Evolutionary conservation across 2,329 filamentous ascomycete genomes (phyloP).

Genomic region (Pseudocercospora fijiensis): DNA sequence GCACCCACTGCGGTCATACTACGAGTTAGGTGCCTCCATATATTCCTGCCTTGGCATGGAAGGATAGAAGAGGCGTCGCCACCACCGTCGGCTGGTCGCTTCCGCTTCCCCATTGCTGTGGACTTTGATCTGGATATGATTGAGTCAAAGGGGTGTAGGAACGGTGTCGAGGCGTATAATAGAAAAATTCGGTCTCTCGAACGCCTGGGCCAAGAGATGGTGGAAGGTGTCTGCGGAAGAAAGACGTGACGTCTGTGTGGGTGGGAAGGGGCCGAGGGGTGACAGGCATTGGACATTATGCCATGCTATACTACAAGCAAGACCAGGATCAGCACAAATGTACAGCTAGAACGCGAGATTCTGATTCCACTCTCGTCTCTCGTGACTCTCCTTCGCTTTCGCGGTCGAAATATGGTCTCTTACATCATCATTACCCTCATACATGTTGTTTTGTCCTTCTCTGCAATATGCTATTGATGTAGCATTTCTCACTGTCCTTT

Average conservation of each 20-base stretch:
- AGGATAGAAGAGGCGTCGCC: background rate
- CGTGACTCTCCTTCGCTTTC: no score
- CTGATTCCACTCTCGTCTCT: no score
- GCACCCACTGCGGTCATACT: no score
- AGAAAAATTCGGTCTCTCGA: slow-evolving; percentile 16
- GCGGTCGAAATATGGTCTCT: background rate
- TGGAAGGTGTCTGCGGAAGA: slow-evolving; percentile 14
- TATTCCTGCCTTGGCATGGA: background rate
- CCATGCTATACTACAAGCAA: background rate
- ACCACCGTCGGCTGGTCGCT: background rate
- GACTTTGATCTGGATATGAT: no score
- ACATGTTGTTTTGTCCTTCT: background rate
- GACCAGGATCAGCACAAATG: background rate
- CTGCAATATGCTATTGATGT: background rate
- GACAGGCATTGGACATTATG: background rate
- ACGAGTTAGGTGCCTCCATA: background rate
- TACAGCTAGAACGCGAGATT: background rate
- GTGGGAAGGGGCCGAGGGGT: background rate
- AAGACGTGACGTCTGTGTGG: slow-evolving; percentile 8
- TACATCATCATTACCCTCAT: background rate
- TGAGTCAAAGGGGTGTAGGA: slow-evolving; percentile 12
- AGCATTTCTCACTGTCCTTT: background rate
- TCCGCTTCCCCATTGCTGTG: background rate
- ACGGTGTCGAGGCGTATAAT: slow-evolving; percentile 10
- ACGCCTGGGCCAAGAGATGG: background rate